Evolutionary conservation across 2,329 filamentous ascomycete species (phyloP), one percentile per base, ranked within the genome.

Genomic region (Talaromyces funiculosus): DNA sequence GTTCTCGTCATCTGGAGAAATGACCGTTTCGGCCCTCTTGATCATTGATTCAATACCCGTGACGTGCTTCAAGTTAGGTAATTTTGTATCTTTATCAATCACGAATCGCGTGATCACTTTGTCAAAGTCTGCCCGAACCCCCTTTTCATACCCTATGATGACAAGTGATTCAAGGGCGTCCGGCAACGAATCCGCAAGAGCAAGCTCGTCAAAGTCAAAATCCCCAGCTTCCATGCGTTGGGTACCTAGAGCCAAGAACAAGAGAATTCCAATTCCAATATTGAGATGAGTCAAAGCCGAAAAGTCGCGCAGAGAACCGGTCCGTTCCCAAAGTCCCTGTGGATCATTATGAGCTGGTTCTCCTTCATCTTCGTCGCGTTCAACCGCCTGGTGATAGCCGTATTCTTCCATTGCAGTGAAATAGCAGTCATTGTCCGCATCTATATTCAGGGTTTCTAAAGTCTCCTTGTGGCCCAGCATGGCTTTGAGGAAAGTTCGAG

Each of bases 401-500:
- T 26, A 24, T 18, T 35, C 51, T 37, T 40, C 51, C 51, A 54
- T 29, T 18, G 49, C 43, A 24, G 45, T 12, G 10, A 37, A 58
- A 22, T 37, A 29, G 16, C 56, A 49, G 12, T 57, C 12, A 20
- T 22, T 10, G 5, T 66, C 62, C 2, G 38, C 38, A 24, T 68
- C 61, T 1, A 69, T 6, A 54, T 69, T 58, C 1, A 69, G 53
- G 0, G 61, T 42, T 37, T 68, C 64, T 10, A 69, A 37, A 2
- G 64, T 68, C 4, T 59, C 4, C 18, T 59, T 67, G 53, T 69
- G 64, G 1, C 42, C 20, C 2, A 58, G 64, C 8, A 66, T 40
- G 2, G 59, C 37, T 43, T 66, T 63, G 31, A 68, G 56, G 12
- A 68, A 60, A n/a, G 61, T 58, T 37, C 62, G 61, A 14, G 60